Evolutionary conservation across 2,329 filamentous ascomycete genomes (phyloP).

Genomic region (Botrytis porri): DNA sequence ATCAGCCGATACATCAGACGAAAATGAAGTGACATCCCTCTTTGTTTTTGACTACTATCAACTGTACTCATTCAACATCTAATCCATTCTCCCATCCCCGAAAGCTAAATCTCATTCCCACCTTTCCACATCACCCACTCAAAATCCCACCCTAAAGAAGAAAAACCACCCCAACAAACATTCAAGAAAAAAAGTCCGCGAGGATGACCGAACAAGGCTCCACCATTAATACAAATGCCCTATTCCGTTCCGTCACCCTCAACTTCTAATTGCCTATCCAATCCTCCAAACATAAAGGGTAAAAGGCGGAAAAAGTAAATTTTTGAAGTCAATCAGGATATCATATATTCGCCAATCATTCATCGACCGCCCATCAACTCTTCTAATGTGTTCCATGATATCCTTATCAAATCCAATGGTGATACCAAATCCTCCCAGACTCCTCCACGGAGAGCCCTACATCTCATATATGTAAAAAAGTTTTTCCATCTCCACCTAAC

Average conservation of each 20-base stretch:
- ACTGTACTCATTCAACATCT: neutral
- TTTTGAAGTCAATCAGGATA: conserved; percentile 14
- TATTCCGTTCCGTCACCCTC: neutral
- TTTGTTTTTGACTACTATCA: conserved; percentile 6
- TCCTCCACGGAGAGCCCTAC: conserved; percentile 15
- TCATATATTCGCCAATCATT: conserved; percentile 19
- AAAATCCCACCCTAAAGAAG: neutral
- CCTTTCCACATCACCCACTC: neutral
- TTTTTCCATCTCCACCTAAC: conserved; percentile 10
- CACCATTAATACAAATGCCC: conserved; percentile 19
- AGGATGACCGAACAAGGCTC: conserved; percentile 1
- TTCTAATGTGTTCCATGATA: conserved; percentile 18
- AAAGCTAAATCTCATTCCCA: neutral
- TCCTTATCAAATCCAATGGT: conserved; percentile 10
- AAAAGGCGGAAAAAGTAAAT: conserved; percentile 9
- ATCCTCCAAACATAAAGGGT: neutral
- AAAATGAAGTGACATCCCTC: neutral
- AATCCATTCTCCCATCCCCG: neutral
- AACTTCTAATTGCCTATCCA: conserved; percentile 10
- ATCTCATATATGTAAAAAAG: conserved; percentile 15
- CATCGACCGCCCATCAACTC: conserved; percentile 11
- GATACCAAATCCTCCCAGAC: conserved; percentile 4
- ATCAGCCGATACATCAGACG: neutral
- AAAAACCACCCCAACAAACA: neutral
- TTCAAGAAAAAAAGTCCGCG: neutral